Base-by-base conservation (phyloP, 1,284 basidiomycete genomes). In the Cutaneotrichosporon cyanovorans region DNA sequence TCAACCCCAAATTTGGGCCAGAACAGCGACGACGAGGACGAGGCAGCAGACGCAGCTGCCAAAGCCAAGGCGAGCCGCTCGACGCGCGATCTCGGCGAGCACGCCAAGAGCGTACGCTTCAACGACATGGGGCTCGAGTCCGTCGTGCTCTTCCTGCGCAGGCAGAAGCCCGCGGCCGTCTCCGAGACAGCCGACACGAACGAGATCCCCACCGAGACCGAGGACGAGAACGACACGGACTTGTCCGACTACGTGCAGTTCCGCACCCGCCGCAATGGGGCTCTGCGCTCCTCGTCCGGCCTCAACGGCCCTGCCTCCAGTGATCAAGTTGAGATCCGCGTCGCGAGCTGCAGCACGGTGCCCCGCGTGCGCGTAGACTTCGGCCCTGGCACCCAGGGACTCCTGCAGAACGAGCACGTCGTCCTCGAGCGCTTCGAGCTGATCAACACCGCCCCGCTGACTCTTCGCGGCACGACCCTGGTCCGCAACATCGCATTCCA, bases 401-500 rank as follows among this genome's bases (percentile, higher is more conserved):
- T 57, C 33, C 45, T 72, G 32, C 31, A 46, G 36, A 49, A 51
- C 12, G 69, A 71, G 48, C 42, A 66, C 40, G 69, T 73, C 20
- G 47, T 73, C 4, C 48, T 73, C 44, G 72, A 73, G 55, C 51
- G 66, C 30, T 58, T 66, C 16, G 66, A 70, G 30, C 48, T 73
- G 43, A 44, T 48, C 31, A 57, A 50, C 23, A 53, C 49, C 11
- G 40, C 49, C 5, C 60, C 62, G 1, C 52, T 73, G 19, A 51
- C 55, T 16, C 48, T 75, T 21, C 69, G 73, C 40, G 77, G 76
- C 16, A 69, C 72, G 2, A 68, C 74, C 8, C 67, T 76, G 34
- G 76, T 76, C 23, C 62, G 73, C 42, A 78, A 78, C 58, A 49
- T 77, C n/a, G 63, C 75, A 15, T 78, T 77, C 62, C 68, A 73